Base-by-base conservation (phyloP, 805 yeast species). In the Blastobotrys americana region DNA sequence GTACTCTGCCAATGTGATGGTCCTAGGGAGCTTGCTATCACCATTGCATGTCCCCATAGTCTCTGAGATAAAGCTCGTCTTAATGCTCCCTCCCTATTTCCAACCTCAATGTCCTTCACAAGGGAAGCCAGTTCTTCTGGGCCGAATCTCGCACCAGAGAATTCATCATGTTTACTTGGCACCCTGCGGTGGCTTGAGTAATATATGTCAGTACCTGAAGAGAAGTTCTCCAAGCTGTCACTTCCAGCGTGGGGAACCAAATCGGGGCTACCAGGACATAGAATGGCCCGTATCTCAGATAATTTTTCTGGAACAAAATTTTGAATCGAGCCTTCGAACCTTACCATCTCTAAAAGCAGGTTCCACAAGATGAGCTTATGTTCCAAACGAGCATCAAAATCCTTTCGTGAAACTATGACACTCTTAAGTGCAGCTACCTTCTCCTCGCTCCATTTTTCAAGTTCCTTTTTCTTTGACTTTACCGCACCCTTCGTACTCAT, bases 41-140 rank as follows among this genome's bases (percentile, higher is more conserved):
- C 59, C 44, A 90, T 63, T 0, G 96, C 83, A 61, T 88, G 69
- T 0, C 90, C 79, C 82, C 85, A 89, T 52, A 85, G 84, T 6
- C 77, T 74, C 43, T 76, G 74, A 1, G 73, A 68, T 16, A 88
- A 59, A 1, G 93, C 80, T 44, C 70, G 66, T 19, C 72, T 68
- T 39, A 88, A 63, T 0, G 96, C 96, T 3, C 70, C 73, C 10
- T 74, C 77, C 19, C 79, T 74, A 45, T 80, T 71, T 1, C 96
- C 96, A 3, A 66, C 4, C 34, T 52, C 50, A 48, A 44, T 3
- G 48, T 36, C 19, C 17, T 41, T 42, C 47, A 58, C 21, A 43
- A 55, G 28, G 46, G 43, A 15, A 8, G 42, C 41, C 19, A 55
- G 23, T n/a, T 55, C 55, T 22, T 54, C 56, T 13, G 40, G 28